Conservation (phyloP, 2,329 filamentous ascomycete genomes). For the Blastomyces parvus region DNA sequence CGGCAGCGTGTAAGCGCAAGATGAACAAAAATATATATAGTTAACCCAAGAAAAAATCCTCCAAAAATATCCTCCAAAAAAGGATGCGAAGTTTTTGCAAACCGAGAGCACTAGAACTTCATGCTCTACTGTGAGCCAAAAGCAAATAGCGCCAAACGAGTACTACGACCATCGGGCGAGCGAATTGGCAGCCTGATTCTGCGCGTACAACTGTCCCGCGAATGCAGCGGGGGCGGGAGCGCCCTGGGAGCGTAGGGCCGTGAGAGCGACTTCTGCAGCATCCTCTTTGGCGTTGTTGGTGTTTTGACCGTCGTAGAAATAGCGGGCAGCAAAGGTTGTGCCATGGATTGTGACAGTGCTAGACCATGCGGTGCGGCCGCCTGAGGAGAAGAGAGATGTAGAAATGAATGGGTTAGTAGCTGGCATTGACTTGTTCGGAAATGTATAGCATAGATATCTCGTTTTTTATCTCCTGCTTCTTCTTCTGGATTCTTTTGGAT, state of each 20-base stretch:
- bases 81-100: neutral
- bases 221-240: neutral
- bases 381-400: slow-evolving; percentile 39
- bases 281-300: slow-evolving; percentile 83
- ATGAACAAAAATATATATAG: neutral
- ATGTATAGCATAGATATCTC: slow-evolving; percentile 14
- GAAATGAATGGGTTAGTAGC: slow-evolving; percentile 13
- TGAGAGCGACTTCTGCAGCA: slow-evolving; percentile 67
- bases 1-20: neutral
- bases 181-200: neutral
- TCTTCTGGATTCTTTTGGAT: neutral
- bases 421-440: slow-evolving; percentile 8
- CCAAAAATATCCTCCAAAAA: neutral
- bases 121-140: neutral
- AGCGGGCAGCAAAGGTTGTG: slow-evolving; percentile 59
- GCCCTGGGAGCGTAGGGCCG: slow-evolving; percentile 17
- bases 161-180: neutral
- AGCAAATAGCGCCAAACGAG: neutral
- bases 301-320: slow-evolving; percentile 85
- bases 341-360: slow-evolving; percentile 65
- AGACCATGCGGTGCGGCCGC: slow-evolving; percentile 85
- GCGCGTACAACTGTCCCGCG: slow-evolving; percentile 3
- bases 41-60: no score
- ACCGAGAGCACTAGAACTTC: neutral
- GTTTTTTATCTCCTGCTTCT: neutral